phyloP scores from a whole-genome alignment of 768 basidiomycete species.

The Trametes gibbosa region DNA sequence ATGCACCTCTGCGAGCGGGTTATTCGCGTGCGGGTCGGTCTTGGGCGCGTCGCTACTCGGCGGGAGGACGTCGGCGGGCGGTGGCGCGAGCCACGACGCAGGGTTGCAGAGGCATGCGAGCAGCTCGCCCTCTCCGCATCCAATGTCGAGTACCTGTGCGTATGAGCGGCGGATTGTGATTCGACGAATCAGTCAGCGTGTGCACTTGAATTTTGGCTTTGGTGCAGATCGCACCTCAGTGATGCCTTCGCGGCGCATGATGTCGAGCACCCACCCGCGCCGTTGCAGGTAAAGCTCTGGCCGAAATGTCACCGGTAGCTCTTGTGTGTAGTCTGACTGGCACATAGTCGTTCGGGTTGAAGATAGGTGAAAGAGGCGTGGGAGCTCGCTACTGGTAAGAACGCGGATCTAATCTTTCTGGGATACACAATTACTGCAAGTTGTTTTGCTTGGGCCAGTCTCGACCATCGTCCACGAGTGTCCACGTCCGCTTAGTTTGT shows the following conservation, averaged over 20 bases:
- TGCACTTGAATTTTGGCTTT: background rate
- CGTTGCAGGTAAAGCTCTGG: slow-evolving; percentile 29
- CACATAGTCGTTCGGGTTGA: background rate
- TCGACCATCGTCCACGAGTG: background rate
- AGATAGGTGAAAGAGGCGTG: background rate
- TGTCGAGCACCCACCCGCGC: slow-evolving; percentile 29
- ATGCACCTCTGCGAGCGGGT: slow-evolving; percentile 1
- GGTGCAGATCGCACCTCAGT: slow-evolving; percentile 17
- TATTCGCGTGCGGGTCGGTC: background rate
- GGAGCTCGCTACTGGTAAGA: background rate
- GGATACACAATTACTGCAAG: background rate
- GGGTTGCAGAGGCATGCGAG: slow-evolving; percentile 70
- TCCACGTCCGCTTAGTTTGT: too few relatives aligned
- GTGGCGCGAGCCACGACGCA: slow-evolving; percentile 62
- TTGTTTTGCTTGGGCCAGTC: background rate
- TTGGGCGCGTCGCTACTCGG: slow-evolving; percentile 5
- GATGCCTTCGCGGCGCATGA: slow-evolving; percentile 26
- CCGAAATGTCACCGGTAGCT: slow-evolving; percentile 28
- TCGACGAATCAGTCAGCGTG: background rate
- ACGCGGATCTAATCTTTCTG: too few relatives aligned
- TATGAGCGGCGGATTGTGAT: background rate
- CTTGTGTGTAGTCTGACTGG: slow-evolving; percentile 10
- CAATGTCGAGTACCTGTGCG: slow-evolving; percentile 71
- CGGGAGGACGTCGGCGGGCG: slow-evolving; percentile 18
- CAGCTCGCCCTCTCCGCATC: slow-evolving; percentile 81